Evolutionary conservation across 2,329 filamentous ascomycete species (phyloP).

Genomic region (Neonectria magnoliae): DNA sequence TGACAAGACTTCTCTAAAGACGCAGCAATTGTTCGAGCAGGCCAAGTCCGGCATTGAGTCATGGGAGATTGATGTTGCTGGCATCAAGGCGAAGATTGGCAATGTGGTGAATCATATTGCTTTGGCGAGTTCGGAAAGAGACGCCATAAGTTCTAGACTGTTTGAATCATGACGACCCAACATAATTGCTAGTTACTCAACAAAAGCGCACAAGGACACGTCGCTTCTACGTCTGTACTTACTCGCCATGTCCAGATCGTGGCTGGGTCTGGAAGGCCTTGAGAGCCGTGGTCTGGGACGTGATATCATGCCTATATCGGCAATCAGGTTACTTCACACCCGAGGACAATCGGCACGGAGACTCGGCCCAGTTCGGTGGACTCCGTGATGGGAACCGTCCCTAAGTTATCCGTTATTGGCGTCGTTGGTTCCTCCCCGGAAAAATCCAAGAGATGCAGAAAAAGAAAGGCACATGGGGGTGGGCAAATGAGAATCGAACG

Average conservation of each 20-base stretch:
- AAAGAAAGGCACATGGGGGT: background rate
- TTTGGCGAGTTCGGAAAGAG: constrained; percentile 40
- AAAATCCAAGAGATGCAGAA: background rate
- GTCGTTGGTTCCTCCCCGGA: background rate
- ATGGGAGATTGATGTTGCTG: constrained; percentile 64
- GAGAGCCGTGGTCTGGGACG: too few relatives aligned
- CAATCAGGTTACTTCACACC: background rate
- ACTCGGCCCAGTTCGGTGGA: background rate
- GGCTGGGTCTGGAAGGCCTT: background rate
- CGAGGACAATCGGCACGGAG: background rate
- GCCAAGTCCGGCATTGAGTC: constrained; percentile 45
- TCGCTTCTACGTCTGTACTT: background rate
- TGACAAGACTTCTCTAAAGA: constrained; percentile 47
- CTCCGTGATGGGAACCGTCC: background rate
- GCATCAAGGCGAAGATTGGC: constrained; percentile 79
- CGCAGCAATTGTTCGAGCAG: constrained; percentile 38
- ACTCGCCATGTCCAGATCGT: background rate
- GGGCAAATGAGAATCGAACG: background rate
- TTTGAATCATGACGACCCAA: constrained; percentile 27
- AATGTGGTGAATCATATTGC: constrained; percentile 69
- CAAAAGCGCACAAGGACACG: background rate
- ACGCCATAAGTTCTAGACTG: constrained; percentile 12
- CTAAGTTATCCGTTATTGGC: background rate
- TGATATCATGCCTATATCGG: background rate
- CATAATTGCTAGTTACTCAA: background rate